Evolutionary conservation across 2,329 filamentous ascomycete species (phyloP), one percentile per base, ranked within the genome.

Genomic region (Tolypocladium capitatum): DNA sequence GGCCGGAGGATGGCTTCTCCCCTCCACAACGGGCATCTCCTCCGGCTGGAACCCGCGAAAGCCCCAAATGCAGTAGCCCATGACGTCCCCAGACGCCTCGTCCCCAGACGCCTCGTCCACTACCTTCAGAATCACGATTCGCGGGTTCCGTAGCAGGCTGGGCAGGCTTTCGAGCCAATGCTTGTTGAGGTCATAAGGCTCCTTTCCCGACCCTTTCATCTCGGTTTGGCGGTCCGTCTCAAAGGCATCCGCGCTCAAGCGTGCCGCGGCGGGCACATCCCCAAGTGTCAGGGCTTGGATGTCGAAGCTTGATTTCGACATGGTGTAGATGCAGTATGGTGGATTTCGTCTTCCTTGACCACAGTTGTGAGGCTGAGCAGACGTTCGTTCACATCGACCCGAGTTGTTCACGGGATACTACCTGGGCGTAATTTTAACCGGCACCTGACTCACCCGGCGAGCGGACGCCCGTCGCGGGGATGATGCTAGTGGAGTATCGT

Each of bases 141-240:
- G 52, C 2, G 56, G 54, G 18, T 54, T 54, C 14, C 49, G 49
- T 14, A 62, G 45, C 50, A 57, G 54, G 10, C 49, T 28, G 13
- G 53, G 52, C 20, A 65, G 46, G 32, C 54, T 56, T 16, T 55
- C 49, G 5, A 50, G 47, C 48, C 56, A 56, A 11, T 58, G 55
- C 6, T 56, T 51, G 2, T 56, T 55, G 46, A 64, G 62, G 11
- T 55, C 52, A 43, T 58, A 60, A 4, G 61, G 56, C 24, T 54
- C 51, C 41, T 57, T 52, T 46, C 58, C 55, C 33, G 57, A 53
- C 6, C 55, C 57, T 48, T 68, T 68, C 58, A 67, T 63, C 53
- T 63, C 54, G 2, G 64, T 66, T 40, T 68, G 62, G 18, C 61
- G 55, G 47, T 67, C 65, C 10, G 48, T 48, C 27, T 53, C 49